Base-by-base conservation (phyloP, 2,329 filamentous ascomycete genomes). In the Coleophoma eucalyptorum region DNA sequence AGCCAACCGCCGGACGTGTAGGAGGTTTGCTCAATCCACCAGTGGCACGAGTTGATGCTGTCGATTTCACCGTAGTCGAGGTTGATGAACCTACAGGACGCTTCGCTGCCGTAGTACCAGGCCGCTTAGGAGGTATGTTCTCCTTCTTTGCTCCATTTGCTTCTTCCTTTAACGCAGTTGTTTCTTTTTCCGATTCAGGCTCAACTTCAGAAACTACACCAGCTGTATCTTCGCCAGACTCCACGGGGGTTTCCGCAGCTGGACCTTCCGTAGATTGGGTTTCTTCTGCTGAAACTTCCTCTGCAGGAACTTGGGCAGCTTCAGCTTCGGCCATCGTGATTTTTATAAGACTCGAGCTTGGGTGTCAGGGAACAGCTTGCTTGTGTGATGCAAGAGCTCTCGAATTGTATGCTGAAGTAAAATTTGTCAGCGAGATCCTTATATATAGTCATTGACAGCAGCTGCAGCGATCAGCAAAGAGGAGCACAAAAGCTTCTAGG, bases 11-110 rank as follows among this genome's bases (percentile, higher is more conserved):
- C 18, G 63, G 58, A 21, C 65, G 61, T 44, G 64, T 59, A 35
- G 65, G 65, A 41, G 65, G 65, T 49, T 67, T 68, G 51, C 60
- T 65, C 20, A 67, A 49, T n/a, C 62, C 64, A 43, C 61, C 60
- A 26, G 56, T 58, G 31, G 59, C 58, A 43, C 49, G 50, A 7
- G 51, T 50, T 31, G 64, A 63, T 18, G 63, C 58, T 31, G 58
- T 50, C 5, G 58, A 56, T 35, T 59, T 56, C 37, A 58, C 64
- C 4, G 58, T 52, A n/a, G 57, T 49, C 41, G 63, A 58, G 18
- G 63, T 50, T 43, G 60, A 49, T 19, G 62, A 45, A 31, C 54
- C 52, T 35, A 56, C 56, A 26, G 59, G 61, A 40, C 63, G 63
- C 51, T 59, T 65, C 6, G 55, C 51, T 18, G 57, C 53, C 21